Evolutionary conservation across 2,329 filamentous ascomycete species (phyloP).

Genomic region (Nemania diffusa): DNA sequence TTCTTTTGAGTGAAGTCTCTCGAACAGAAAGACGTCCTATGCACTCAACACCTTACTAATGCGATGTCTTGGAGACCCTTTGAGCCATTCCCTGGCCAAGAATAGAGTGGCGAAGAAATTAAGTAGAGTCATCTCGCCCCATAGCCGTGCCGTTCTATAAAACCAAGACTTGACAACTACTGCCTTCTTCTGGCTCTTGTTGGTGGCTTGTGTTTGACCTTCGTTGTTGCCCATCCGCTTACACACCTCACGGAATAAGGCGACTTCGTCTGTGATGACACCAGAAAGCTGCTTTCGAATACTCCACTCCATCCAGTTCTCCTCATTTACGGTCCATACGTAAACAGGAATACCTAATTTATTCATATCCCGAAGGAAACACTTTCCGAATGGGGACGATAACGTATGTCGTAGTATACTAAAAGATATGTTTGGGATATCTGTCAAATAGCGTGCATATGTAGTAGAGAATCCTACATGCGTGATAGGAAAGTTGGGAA

Average conservation of each 20-base stretch:
- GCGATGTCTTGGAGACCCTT: conserved; percentile 35
- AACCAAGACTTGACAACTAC: conserved; percentile 3
- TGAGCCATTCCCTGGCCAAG: conserved; percentile 30
- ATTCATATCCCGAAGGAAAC: conserved; percentile 72
- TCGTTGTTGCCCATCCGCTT: conserved; percentile 42
- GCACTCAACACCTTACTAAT: conserved; percentile 37
- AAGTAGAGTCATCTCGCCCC: conserved; percentile 33
- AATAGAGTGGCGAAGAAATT: conserved; percentile 31
- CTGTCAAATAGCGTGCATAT: conserved; percentile 78
- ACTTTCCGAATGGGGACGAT: conserved; percentile 71
- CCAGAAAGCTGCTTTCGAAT: conserved; percentile 76
- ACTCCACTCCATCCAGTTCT: conserved; percentile 83
- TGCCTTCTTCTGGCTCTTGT: conserved; percentile 6
- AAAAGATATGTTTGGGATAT: conserved; percentile 74
- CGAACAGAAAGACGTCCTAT: neutral
- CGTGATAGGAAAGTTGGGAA: conserved; percentile 72
- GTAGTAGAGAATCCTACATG: conserved; percentile 74
- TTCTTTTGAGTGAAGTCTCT: neutral
- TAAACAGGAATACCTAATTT: conserved; percentile 69
- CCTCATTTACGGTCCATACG: conserved; percentile 88
- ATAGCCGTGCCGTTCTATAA: conserved; percentile 23
- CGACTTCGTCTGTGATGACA: conserved; percentile 86
- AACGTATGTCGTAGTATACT: conserved; percentile 79
- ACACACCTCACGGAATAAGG: conserved; percentile 71
- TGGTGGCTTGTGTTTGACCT: conserved; percentile 3